Evolutionary conservation across 108 stramenopile species (phyloP), one percentile per base, ranked within the genome.

Genomic region (Nitzschia inconspicua): DNA sequence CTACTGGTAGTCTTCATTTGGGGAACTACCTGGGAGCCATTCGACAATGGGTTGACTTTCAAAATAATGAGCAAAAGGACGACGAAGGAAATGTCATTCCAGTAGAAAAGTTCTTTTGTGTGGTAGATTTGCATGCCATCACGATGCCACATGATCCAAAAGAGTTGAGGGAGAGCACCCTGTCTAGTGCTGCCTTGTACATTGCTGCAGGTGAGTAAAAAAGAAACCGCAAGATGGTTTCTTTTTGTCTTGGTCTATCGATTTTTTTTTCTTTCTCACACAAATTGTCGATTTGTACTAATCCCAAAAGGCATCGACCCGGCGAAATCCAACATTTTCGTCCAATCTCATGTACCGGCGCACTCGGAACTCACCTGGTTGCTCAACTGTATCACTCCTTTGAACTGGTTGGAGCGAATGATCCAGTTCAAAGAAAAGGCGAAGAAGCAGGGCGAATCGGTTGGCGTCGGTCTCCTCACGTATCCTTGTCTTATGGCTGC

Each of bases 371-470:
- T 99, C 13, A 73, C 93, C 31, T 99, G 99, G 99, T 75, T 98
- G n/a, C 77, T 99, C 49, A 96, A 84, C 50, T 98, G 97, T 70
- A 73, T 85, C 40, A 97, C 97, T 7, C 98, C 99, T 9, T 93
- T 99, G 89, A 94, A 88, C 52, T 97, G 98, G 96, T 65, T 99
- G 44, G 97, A 98, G 66, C 88, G 98, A 22, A 99, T 99, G 99
- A 99, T 98, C 47, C 99, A 99, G 80, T 99, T 91, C 89, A 99
- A 98, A 70, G 97, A 98, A 53, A 99, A 99, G 83, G 72, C 95
- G 3, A 80, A 80, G 61, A 99, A 97, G 57, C 73, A 81, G 24
- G 85, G 82, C 30, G 95, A 95, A 63, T 79, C 87, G 20, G 95
- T 95, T 25, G 95, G 93, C 0, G 86, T 85, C 1, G 98, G 99